Percentiles rank a stretch among this genome's conserved stretches.
phyloP scores from a whole-genome alignment of 1,139 yeast genomes.

The Geotrichum europaeum region DNA sequence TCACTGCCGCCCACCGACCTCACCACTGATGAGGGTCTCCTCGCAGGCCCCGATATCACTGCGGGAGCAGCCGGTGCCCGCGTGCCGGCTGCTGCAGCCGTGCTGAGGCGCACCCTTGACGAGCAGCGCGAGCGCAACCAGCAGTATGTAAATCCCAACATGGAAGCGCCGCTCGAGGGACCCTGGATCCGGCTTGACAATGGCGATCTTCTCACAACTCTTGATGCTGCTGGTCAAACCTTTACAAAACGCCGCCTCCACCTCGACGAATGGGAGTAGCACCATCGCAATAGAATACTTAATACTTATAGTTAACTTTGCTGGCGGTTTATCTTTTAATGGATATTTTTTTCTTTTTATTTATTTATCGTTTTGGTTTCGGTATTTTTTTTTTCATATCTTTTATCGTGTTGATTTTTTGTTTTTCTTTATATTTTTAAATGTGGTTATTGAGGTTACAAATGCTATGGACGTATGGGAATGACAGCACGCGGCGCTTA shows the following conservation, averaged over 20 bases:
- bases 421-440: not conserved
- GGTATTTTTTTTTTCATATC: not conserved
- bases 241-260: conserved; percentile 45
- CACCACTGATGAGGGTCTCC: not conserved
- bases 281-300: not conserved
- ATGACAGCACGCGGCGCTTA: conserved; percentile 21
- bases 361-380: not conserved
- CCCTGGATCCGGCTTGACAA: conserved; percentile 72
- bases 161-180: conserved; percentile 65
- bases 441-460: not conserved
- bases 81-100: too few species aligned
- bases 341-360: not conserved
- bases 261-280: conserved; percentile 45
- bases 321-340: not conserved
- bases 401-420: not conserved
- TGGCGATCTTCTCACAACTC: conserved; percentile 48
- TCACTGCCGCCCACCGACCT: not conserved
- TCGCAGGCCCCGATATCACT: too few species aligned
- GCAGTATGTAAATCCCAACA: conserved; percentile 69
- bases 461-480: not conserved
- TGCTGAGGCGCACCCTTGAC: conserved; percentile 46
- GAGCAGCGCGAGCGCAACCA: conserved; percentile 62
- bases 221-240: conserved; percentile 51
- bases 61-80: too few species aligned
- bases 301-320: not conserved